These are phyloP conservation scores for Clavariopsis aquatica DNA, from an alignment of 495 filamentous ascomycete species.

Conservation along the genomic window DNA sequence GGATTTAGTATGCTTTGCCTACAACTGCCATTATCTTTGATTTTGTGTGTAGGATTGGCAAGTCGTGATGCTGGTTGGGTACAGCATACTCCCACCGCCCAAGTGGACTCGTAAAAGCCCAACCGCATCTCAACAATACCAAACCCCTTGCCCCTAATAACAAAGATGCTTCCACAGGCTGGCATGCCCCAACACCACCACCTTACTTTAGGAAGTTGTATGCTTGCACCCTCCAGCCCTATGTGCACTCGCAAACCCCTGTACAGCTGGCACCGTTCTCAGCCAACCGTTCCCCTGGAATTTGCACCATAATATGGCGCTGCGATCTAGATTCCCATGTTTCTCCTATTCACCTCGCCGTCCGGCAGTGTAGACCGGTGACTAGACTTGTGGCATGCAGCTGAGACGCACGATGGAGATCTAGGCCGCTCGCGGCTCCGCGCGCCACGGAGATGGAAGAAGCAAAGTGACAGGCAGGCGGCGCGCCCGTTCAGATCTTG, in stretches of 20 bases:
- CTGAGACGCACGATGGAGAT: slow-evolving; percentile 2
- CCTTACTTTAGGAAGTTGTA: neutral
- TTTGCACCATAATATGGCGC: neutral
- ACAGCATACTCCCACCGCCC: no score
- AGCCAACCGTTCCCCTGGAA: neutral
- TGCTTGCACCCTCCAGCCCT: neutral
- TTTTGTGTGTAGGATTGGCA: no score
- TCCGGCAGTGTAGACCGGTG: neutral
- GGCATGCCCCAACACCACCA: neutral
- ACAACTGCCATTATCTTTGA: no score
- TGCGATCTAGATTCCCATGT: neutral
- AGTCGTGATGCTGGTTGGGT: no score
- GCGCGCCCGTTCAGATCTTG: neutral
- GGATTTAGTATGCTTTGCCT: neutral
- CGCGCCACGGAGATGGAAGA: neutral
- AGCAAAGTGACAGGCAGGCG: neutral
- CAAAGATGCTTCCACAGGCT: neutral
- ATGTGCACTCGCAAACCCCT: neutral
- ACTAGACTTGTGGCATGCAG: neutral
- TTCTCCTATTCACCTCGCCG: neutral
- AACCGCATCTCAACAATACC: no score
- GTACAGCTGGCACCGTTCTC: neutral
- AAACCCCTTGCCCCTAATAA: no score
- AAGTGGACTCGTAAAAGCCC: no score
- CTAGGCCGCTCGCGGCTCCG: slow-evolving; percentile 1